Conservation (phyloP, 2,329 filamentous ascomycete genomes). For the Fusarium continuum region DNA sequence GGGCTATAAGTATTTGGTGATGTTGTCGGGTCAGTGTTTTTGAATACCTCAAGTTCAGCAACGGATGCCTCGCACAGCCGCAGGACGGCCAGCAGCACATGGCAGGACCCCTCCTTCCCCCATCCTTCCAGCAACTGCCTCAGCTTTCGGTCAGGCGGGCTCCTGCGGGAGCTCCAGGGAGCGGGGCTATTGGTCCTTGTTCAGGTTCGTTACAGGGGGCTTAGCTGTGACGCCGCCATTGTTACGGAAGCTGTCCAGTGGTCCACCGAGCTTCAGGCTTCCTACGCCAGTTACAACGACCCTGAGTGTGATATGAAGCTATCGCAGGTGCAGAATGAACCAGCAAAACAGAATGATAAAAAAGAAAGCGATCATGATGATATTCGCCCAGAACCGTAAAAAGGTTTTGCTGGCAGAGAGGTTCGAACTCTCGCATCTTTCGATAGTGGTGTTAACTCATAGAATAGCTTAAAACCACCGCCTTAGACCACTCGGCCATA, state of each 20-base stretch:
- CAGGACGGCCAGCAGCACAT: neutral
- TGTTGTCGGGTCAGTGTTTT: conserved; percentile 33
- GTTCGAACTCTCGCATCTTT: conserved; percentile 10
- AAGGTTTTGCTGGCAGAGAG: neutral
- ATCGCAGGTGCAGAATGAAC: neutral
- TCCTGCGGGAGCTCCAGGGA: neutral
- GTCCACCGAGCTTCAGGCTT: neutral
- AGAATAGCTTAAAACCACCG: conserved; percentile 1
- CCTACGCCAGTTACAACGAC: neutral
- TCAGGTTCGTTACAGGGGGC: conserved; percentile 3
- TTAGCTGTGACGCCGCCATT: conserved; percentile 21
- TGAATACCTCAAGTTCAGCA: conserved; percentile 4
- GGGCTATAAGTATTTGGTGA: conserved; percentile 8
- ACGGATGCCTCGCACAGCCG: conserved; percentile 4
- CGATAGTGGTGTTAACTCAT: conserved; percentile 1
- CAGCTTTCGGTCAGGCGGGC: conserved; percentile 37
- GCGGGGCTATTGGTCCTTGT: conserved; percentile 16
- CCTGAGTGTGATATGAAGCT: neutral
- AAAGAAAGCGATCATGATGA: no score
- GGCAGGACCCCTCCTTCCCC: conserved; percentile 34
- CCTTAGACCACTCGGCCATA: conserved; percentile 9
- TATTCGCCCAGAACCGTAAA: no score
- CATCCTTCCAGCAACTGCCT: conserved; percentile 16
- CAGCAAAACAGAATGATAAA: neutral
- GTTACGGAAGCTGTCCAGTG: conserved; percentile 1